phyloP scores from a whole-genome alignment of 176 grass and related monocot genomes.

The Oryza rufipogon region DNA sequence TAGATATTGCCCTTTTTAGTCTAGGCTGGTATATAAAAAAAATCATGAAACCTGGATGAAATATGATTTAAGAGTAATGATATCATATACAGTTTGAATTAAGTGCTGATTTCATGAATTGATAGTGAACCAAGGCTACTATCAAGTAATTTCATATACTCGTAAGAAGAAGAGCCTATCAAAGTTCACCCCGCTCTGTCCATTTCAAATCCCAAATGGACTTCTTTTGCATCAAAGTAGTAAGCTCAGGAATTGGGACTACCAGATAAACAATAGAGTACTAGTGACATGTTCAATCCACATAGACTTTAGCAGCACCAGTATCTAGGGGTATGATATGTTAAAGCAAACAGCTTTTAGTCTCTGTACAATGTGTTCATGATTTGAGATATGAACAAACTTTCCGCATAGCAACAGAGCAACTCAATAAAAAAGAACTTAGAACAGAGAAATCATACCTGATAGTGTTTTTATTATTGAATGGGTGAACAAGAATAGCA shows the following conservation, averaged over 20 bases:
- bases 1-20: background rate
- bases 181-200: background rate
- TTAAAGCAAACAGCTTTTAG: background rate
- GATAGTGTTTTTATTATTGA: conserved; percentile 84
- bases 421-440: conserved; percentile 24
- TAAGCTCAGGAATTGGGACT: background rate
- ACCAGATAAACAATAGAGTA: background rate
- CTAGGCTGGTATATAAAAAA: background rate
- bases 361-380: background rate
- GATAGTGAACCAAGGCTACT: background rate
- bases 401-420: background rate
- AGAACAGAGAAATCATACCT: conserved; percentile 47
- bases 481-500: conserved; percentile 86
- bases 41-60: background rate
- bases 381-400: background rate
- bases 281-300: background rate
- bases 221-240: conserved; percentile 6
- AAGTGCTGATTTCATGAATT: background rate
- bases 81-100: background rate
- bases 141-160: conserved; percentile 11
- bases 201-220: background rate
- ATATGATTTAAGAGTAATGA: background rate
- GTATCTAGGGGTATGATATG: background rate
- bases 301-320: background rate
- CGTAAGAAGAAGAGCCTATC: background rate